phyloP scores from a whole-genome alignment of 2,329 filamentous ascomycete species.

The Rhexocercosporidium sp. region DNA sequence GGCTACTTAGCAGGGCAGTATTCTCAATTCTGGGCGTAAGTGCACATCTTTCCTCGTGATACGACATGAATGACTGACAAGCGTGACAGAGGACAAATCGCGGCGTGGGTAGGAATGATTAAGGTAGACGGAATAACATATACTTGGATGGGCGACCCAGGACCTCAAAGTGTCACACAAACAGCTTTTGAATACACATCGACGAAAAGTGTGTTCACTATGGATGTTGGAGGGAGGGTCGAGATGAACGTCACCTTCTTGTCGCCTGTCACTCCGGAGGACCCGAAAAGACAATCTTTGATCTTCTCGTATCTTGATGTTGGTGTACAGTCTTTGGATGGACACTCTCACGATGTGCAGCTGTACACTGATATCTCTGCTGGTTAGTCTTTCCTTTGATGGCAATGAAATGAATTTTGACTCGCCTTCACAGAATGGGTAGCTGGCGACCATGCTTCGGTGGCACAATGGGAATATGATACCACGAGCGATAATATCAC shows the following conservation, averaged over 20 bases:
- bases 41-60: conserved; percentile 32
- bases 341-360: conserved; percentile 65
- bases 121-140: conserved; percentile 68
- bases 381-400: conserved; percentile 50
- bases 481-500: conserved; percentile 53
- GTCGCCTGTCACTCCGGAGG: conserved; percentile 70
- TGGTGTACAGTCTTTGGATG: conserved; percentile 66
- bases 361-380: conserved; percentile 76
- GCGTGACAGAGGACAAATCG: conserved; percentile 54
- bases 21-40: conserved; percentile 72
- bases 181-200: conserved; percentile 72
- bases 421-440: conserved; percentile 65
- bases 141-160: conserved; percentile 70
- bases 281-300: conserved; percentile 70
- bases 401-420: background rate
- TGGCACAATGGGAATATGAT: conserved; percentile 67
- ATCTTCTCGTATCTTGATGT: conserved; percentile 74
- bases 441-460: conserved; percentile 61
- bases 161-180: conserved; percentile 59
- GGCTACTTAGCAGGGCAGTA: conserved; percentile 72
- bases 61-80: background rate
- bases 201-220: conserved; percentile 72
- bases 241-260: conserved; percentile 72
- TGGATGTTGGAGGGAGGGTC: conserved; percentile 66
- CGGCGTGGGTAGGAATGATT: conserved; percentile 72